phyloP scores from a whole-genome alignment of 1,284 basidiomycete genomes.

The Fistulina hepatica region DNA sequence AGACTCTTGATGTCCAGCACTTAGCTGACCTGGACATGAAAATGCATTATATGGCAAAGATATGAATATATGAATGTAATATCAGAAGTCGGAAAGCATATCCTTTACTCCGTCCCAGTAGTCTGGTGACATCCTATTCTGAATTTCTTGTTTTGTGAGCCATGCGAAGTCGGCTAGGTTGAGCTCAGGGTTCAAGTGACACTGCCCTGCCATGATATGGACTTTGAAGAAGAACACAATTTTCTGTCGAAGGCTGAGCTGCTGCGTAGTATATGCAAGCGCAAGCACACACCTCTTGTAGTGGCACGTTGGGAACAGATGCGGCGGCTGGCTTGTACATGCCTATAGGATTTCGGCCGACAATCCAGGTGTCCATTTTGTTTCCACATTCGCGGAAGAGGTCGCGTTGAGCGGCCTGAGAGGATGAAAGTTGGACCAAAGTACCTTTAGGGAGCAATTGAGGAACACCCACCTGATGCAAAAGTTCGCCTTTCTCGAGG shows the following conservation, averaged over 20 bases:
- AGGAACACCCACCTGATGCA: conserved; percentile 48
- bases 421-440: conserved; percentile 8
- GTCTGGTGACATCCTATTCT: conserved; percentile 44
- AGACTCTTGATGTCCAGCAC: too few relatives aligned
- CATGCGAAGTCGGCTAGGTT: conserved; percentile 71
- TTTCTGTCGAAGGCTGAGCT: conserved; percentile 25
- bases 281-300: background rate
- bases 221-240: conserved; percentile 73
- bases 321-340: conserved; percentile 37
- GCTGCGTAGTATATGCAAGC: background rate
- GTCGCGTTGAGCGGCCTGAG: conserved; percentile 58
- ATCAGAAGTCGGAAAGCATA: conserved; percentile 65
- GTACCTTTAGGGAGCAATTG: conserved; percentile 2
- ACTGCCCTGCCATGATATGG: conserved; percentile 74
- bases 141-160: conserved; percentile 83
- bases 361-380: conserved; percentile 76
- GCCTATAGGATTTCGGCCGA: conserved; percentile 65
- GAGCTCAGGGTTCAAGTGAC: conserved; percentile 41
- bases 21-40: background rate
- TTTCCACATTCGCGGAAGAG: conserved; percentile 57
- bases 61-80: conserved; percentile 15
- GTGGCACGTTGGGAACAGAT: conserved; percentile 12
- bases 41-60: too few relatives aligned
- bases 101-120: conserved; percentile 76
- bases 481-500: conserved; percentile 49